Evolutionary conservation across 768 basidiomycete genomes (phyloP), one percentile per base, ranked within the genome.

Genomic region (Royoungia palumana): DNA sequence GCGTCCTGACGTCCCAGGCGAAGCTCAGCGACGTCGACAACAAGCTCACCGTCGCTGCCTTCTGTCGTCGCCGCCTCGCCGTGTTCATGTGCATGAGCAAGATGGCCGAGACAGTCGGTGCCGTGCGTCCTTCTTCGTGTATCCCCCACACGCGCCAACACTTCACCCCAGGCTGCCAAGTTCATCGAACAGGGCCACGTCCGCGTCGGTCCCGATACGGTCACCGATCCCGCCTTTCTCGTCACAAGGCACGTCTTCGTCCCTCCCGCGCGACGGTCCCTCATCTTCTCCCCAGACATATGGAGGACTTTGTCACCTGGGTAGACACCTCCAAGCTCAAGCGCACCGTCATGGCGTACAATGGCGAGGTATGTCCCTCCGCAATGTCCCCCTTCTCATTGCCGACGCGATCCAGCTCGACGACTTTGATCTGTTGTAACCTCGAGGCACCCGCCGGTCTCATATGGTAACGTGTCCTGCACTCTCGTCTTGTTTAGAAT

Each of bases 261-360:
- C 37, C 25, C 34, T 35, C 30, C 38, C 51, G 34, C 27, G 37
- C 43, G 10, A 5, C 27, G 19, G 21, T 21, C 44, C 53, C 51
- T 51, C 41, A 55, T 20, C 32, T 35, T 40, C 27, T 19, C 28
- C 28, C 20, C 49, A 90, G 95, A 60, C 89, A 93, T 57, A 94
- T 96, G 94, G 94, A 98, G 64, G 96, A 99, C 76, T 99, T 94
- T 70, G 92, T 98, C 38, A 99, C 96, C 30, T 99, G 96, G 96
- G 94, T 98, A 19, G 94, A 97, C 64, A 92, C 92, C 21, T 94
- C 91, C 57, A 95, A 95, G 67, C 80, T 97, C 64, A 97, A 95
- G 82, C 79, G 95, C 46, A 94, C 91, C 0, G 83, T 98, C 70
- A 87, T 94, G 88, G 71, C 76, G 51, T 99, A 99, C 77, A 99